Base-by-base conservation (phyloP, 495 filamentous ascomycete genomes). In the Pseudoneurospora amorphoporcata region DNA sequence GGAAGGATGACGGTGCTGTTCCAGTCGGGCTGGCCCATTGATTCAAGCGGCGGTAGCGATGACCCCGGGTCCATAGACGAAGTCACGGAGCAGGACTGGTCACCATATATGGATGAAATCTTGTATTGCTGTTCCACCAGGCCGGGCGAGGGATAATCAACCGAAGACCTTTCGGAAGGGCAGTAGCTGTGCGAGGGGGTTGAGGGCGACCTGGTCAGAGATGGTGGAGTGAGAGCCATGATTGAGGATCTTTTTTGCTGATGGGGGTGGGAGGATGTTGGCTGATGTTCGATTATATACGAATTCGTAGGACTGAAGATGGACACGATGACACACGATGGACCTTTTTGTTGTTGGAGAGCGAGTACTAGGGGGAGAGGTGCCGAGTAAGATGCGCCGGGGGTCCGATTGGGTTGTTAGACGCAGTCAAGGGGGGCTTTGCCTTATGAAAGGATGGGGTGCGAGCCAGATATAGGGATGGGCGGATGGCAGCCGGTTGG, bases 221-320 rank as follows among this genome's bases (percentile, higher is more conserved):
- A 79, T 47, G 84, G 84, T 73, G 84, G 84, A 78, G 84, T 83
- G 73, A 82, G 80, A 76, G 85, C 83, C 84, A 86, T 86, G 75
- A 70, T 78, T 72, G 73, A 73, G 69, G 47, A 74, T 72, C 43
- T 73, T 43, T 40, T 38, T 42, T 40, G 69, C 23, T 40, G 69
- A 72, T 37, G 39, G 43, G 71, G 69, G 58, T 71, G 72, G 72
- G 32, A 68, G 32, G 72, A 73, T 75, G 75, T 75, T 75, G 76
- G 75, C 73, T 73, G 72, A 69, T 71, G 76, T 70, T 37, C 41
- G 47, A 70, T 77, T 76, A 77, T 76, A 78, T 75, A 77, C 68
- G 69, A 69, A 70, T 73, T 70, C 17, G 39, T 32, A 70, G 35
- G 70, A n/a, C 53, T 39, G 43, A 35, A 17, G 69, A 42, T 69